A percentile compares a stretch with the other conserved stretches of the same genome.
phyloP scores from a whole-genome alignment of 176 grass and related monocot species.

The Rhynchospora pubera region DNA sequence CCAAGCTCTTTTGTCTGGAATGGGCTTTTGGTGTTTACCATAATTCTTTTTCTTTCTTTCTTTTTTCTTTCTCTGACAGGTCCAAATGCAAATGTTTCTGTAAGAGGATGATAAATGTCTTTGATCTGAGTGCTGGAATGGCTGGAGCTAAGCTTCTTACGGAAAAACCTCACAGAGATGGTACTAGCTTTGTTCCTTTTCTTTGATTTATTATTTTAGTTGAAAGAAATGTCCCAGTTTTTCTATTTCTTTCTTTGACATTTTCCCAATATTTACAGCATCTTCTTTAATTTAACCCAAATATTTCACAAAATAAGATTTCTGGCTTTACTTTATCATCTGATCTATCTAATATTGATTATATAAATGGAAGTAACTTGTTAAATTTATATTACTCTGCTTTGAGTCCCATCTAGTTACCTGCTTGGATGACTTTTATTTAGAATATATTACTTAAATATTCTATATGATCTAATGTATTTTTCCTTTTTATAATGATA shows the following conservation, averaged over 20 bases:
- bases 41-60: neutral
- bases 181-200: conserved; percentile 12
- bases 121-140: conserved; percentile 52
- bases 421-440: neutral
- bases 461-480: neutral
- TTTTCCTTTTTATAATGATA: neutral
- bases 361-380: neutral
- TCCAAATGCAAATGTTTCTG: conserved; percentile 17
- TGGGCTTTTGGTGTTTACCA: neutral
- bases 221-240: neutral
- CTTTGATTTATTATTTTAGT: neutral
- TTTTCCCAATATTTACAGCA: neutral
- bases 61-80: conserved; percentile 23
- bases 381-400: neutral
- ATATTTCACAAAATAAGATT: neutral
- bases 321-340: neutral
- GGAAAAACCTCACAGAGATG: conserved; percentile 41
- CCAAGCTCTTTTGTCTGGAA: neutral
- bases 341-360: neutral
- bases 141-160: conserved; percentile 27
- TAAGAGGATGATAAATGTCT: conserved; percentile 51
- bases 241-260: neutral
- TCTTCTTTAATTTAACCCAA: neutral
- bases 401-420: neutral
- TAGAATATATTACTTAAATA: neutral